A percentile compares a stretch with the other conserved stretches of the same genome.
Evolutionary conservation across 192 early-diverging fungal genomes (phyloP).

Genomic region (Podila epigama): DNA sequence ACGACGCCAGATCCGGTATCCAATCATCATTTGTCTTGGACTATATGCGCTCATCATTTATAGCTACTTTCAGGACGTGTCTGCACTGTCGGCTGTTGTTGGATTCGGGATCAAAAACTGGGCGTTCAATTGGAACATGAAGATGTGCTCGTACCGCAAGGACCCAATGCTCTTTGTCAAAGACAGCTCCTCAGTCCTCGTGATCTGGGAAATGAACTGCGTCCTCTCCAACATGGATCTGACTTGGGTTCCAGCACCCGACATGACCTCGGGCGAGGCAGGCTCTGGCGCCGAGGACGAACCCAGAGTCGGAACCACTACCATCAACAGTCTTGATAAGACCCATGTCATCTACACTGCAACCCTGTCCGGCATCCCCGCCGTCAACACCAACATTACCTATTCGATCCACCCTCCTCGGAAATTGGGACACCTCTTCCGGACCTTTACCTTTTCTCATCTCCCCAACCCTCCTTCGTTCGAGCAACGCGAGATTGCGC

Average conservation of each 20-base stretch:
- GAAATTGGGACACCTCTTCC: slow-evolving; percentile 25
- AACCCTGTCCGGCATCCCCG: slow-evolving; percentile 38
- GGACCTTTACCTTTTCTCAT: slow-evolving; percentile 39
- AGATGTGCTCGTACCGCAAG: slow-evolving; percentile 61
- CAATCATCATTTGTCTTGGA: slow-evolving; percentile 11
- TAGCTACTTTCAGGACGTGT: slow-evolving; percentile 29
- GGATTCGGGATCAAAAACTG: slow-evolving; percentile 58
- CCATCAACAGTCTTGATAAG: slow-evolving; percentile 15
- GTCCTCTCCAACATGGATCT: slow-evolving; percentile 54
- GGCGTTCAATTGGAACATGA: slow-evolving; percentile 53
- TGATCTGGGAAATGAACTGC: slow-evolving; percentile 67
- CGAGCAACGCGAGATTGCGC: slow-evolving; percentile 52
- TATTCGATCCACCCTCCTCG: slow-evolving; percentile 23
- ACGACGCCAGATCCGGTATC: slow-evolving; percentile 37
- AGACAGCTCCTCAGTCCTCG: slow-evolving; percentile 53
- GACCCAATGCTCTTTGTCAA: slow-evolving; percentile 61
- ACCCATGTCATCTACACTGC: slow-evolving; percentile 29
- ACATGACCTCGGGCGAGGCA: neutral
- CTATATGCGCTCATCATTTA: slow-evolving; percentile 23
- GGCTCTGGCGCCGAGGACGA: neutral
- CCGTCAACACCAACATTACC: slow-evolving; percentile 30
- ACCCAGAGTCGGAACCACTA: neutral
- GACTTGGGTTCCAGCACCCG: slow-evolving; percentile 33
- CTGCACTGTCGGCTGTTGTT: slow-evolving; percentile 8
- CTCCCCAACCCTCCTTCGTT: slow-evolving; percentile 45